These are phyloP conservation scores for Maudiozyma serrabonitensis DNA, from an alignment of 805 yeast genomes.

Conservation along the genomic window DNA sequence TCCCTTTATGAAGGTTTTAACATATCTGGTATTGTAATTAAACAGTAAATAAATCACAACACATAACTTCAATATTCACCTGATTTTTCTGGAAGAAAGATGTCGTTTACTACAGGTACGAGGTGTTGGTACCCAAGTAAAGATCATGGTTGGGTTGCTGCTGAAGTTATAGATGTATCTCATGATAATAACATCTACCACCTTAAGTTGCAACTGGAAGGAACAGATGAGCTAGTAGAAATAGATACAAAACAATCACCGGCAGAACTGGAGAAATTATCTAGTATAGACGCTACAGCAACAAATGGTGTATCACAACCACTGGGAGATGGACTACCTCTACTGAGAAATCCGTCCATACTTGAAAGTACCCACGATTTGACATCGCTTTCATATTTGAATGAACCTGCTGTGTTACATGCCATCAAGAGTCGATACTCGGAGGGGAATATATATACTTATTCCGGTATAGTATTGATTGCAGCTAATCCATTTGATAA, in stretches of 20 bases:
- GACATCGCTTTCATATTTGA: slow-evolving; percentile 81
- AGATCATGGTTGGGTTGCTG: slow-evolving; percentile 64
- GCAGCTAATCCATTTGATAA: slow-evolving; percentile 94
- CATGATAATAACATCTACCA: slow-evolving; percentile 35
- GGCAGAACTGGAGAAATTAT: slow-evolving; percentile 18
- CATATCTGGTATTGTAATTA: too few relatives aligned
- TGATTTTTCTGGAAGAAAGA: slow-evolving; percentile 1
- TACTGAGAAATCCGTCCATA: slow-evolving; percentile 78
- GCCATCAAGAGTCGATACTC: slow-evolving; percentile 85
- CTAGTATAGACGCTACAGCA: slow-evolving; percentile 1
- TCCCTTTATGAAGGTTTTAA: too few relatives aligned
- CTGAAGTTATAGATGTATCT: slow-evolving; percentile 42
- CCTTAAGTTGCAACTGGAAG: slow-evolving; percentile 45
- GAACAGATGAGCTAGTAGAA: slow-evolving; percentile 34
- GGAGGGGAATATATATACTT: slow-evolving; percentile 84
- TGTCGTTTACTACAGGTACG: slow-evolving; percentile 45
- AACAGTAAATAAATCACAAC: too few relatives aligned
- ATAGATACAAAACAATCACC: slow-evolving; percentile 27
- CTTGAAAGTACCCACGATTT: slow-evolving; percentile 91
- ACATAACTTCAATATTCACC: too few relatives aligned
- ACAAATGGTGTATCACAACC: background rate
- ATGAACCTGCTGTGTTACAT: slow-evolving; percentile 93
- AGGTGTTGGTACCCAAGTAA: slow-evolving; percentile 75
- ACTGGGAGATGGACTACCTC: slow-evolving; percentile 1
- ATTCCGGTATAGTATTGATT: slow-evolving; percentile 91